Conservation (phyloP, 441 rosid genomes). For the Erodium texanum region DNA sequence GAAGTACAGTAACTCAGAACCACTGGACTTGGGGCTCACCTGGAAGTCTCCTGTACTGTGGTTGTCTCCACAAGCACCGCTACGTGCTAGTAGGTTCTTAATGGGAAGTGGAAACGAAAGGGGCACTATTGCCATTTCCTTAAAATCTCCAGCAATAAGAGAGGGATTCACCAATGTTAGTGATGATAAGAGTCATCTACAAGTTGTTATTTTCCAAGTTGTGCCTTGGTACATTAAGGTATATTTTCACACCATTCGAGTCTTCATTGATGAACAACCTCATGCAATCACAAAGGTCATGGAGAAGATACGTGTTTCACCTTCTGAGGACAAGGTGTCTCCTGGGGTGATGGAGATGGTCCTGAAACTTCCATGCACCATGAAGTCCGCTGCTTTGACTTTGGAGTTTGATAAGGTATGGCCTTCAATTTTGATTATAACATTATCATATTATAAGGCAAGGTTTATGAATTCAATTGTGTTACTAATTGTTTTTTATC, state of each 20-base stretch:
- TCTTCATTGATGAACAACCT: conserved; percentile 61
- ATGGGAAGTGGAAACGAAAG: conserved; percentile 98
- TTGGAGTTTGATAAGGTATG: conserved; percentile 88
- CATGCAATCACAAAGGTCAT: conserved; percentile 38
- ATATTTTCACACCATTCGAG: conserved; percentile 61
- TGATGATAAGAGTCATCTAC: conserved; percentile 36
- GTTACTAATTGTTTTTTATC: conserved; percentile 3
- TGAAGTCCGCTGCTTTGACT: conserved; percentile 63
- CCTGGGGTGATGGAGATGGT: conserved; percentile 89
- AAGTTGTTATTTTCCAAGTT: conserved; percentile 70
- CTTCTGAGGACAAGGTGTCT: conserved; percentile 83
- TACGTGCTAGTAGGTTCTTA: conserved; percentile 67
- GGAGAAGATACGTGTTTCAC: conserved; percentile 60
- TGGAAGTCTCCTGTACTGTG: conserved; percentile 72
- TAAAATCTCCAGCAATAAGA: conserved; percentile 42
- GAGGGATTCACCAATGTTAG: conserved; percentile 24
- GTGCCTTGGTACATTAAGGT: conserved; percentile 96
- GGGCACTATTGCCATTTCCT: conserved; percentile 83
- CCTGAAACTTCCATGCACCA: conserved; percentile 65
- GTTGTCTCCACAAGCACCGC: conserved; percentile 64
- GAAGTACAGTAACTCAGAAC: conserved; percentile 42
- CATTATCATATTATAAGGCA: too few species aligned
- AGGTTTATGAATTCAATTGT: too few species aligned
- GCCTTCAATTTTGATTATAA: too few species aligned
- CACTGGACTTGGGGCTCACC: conserved; percentile 58